Evolutionary conservation across 148 eudicot species (phyloP).

Genomic region (Camellia japonica): DNA sequence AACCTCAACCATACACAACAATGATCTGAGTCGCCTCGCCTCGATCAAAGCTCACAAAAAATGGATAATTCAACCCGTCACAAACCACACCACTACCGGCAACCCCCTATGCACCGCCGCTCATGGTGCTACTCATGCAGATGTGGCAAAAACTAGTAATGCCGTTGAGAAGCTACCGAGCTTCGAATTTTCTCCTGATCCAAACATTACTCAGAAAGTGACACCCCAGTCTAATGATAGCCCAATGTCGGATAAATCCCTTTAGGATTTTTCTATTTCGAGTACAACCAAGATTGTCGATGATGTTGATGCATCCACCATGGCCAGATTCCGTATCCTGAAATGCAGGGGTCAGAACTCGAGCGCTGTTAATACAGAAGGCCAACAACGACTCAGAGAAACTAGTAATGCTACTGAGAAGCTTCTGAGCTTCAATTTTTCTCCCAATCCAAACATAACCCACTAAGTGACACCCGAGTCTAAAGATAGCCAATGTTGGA

Average conservation of each 20-base stretch:
- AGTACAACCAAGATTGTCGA: too few species aligned
- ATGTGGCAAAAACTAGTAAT: too few species aligned
- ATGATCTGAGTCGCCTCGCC: not conserved
- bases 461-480: slow-evolving; percentile 8
- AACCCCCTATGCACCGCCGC: slow-evolving; percentile 35
- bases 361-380: not conserved
- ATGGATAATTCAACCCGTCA: slow-evolving; percentile 25
- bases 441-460: slow-evolving; percentile 12
- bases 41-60: not conserved
- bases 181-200: too few species aligned
- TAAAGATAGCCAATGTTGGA: slow-evolving; percentile 24
- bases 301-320: too few species aligned
- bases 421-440: not conserved
- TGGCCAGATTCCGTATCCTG: too few species aligned
- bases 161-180: too few species aligned
- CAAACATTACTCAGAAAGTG: too few species aligned
- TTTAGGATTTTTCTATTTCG: too few species aligned
- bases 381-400: slow-evolving; percentile 14
- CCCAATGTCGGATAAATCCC: too few species aligned
- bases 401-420: slow-evolving; percentile 23
- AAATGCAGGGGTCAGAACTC: not conserved
- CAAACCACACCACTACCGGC: slow-evolving; percentile 29
- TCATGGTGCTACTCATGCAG: slow-evolving; percentile 81
- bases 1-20: too few species aligned
- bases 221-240: too few species aligned